These are phyloP conservation scores for Xylaria scruposa DNA, from an alignment of 495 filamentous ascomycete species.

Conservation along the genomic window DNA sequence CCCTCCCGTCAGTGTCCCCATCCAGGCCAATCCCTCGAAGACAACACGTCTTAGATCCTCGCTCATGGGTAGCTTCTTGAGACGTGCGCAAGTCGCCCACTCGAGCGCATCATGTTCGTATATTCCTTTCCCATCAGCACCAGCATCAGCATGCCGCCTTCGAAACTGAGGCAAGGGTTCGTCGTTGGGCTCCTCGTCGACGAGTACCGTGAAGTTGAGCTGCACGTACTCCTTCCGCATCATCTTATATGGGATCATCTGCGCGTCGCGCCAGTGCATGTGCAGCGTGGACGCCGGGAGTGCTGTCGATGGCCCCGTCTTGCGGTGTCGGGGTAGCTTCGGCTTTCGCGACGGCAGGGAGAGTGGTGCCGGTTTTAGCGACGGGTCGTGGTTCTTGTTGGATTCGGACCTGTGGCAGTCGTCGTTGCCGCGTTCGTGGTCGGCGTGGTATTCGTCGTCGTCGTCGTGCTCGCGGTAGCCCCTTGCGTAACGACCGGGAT, in stretches of 20 bases:
- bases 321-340: not conserved
- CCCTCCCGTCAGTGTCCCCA: conserved; percentile 23
- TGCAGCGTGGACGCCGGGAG: conserved; percentile 16
- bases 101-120: conserved; percentile 37
- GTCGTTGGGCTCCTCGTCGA: conserved; percentile 29
- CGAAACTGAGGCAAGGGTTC: conserved; percentile 20
- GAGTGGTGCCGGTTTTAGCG: conserved; percentile 19
- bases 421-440: not conserved
- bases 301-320: not conserved
- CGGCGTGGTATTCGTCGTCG: not conserved
- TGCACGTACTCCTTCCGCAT: conserved; percentile 32
- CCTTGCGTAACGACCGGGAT: not conserved
- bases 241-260: conserved; percentile 15
- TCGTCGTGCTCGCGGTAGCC: not conserved
- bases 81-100: conserved; percentile 37
- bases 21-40: conserved; percentile 37
- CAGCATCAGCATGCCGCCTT: not conserved
- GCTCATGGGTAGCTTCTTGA: conserved; percentile 32
- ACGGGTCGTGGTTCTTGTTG: conserved; percentile 7
- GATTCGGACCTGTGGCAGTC: not conserved
- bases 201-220: conserved; percentile 39
- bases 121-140: not conserved
- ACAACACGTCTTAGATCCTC: conserved; percentile 37
- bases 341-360: not conserved
- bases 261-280: not conserved